A percentile compares a stretch with the other conserved stretches of the same genome.
These are phyloP conservation scores for Podospora didyma DNA, from an alignment of 495 filamentous ascomycete species.

Conservation along the genomic window DNA sequence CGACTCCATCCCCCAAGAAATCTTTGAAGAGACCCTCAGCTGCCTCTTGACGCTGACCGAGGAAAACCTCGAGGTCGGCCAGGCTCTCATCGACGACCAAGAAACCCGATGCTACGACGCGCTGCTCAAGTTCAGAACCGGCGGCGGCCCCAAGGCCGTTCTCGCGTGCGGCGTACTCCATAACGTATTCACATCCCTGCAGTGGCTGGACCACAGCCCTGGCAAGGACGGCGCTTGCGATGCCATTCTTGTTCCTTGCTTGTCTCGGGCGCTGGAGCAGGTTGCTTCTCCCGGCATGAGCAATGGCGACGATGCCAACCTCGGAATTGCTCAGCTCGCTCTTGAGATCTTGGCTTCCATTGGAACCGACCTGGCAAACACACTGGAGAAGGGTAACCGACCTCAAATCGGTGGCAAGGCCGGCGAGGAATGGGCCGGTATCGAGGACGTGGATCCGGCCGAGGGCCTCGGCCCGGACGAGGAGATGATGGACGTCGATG, in stretches of 20 bases:
- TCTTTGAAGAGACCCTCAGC: slow-evolving; percentile 42
- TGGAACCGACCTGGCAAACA: slow-evolving; percentile 48
- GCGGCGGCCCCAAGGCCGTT: slow-evolving; percentile 33
- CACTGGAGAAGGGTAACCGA: slow-evolving; percentile 35
- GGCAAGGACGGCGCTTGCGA: slow-evolving; percentile 44
- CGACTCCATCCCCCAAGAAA: slow-evolving; percentile 26
- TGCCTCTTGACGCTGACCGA: slow-evolving; percentile 54
- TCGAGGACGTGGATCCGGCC: slow-evolving; percentile 20
- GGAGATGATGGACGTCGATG: slow-evolving; percentile 26
- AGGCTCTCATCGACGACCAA: slow-evolving; percentile 37
- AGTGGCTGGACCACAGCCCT: slow-evolving; percentile 46
- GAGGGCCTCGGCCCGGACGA: slow-evolving; percentile 7
- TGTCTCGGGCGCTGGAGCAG: slow-evolving; percentile 36
- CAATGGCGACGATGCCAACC: slow-evolving; percentile 12
- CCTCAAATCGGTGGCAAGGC: slow-evolving; percentile 13
- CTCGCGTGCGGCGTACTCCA: slow-evolving; percentile 50
- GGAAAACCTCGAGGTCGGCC: slow-evolving; percentile 45
- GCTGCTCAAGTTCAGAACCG: slow-evolving; percentile 31
- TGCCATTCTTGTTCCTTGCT: slow-evolving; percentile 40
- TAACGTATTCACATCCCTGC: slow-evolving; percentile 43
- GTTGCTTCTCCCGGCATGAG: slow-evolving; percentile 18
- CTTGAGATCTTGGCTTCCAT: slow-evolving; percentile 58
- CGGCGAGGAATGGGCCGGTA: slow-evolving; percentile 26
- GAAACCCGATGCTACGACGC: slow-evolving; percentile 33
- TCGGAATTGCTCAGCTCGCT: slow-evolving; percentile 43